Conservation (phyloP, 2,329 filamentous ascomycete species). For the Xylariomycetidae sp. region DNA sequence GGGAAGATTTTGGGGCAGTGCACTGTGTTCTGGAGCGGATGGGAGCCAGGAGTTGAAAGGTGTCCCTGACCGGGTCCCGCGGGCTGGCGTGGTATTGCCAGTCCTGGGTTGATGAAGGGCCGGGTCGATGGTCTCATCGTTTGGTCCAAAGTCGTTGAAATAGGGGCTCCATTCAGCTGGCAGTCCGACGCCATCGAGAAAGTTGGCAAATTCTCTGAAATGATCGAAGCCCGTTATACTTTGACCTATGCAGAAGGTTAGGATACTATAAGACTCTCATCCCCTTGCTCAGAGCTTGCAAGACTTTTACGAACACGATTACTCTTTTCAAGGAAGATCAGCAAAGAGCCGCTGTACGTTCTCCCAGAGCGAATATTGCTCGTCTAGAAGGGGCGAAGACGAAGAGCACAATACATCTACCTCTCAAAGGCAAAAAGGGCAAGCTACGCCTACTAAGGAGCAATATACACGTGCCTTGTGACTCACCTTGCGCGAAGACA, state of each 20-base stretch:
- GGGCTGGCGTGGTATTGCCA: not conserved
- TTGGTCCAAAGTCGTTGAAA: not conserved
- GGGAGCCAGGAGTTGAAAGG: slow-evolving; percentile 3
- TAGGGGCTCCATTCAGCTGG: slow-evolving; percentile 1
- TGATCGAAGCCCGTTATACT: not conserved
- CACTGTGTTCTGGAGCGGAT: not conserved
- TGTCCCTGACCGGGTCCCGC: not conserved
- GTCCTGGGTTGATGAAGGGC: slow-evolving; percentile 1
- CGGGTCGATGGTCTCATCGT: not conserved
- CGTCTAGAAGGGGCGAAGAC: too few relatives aligned
- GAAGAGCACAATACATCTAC: too few relatives aligned
- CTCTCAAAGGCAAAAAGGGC: too few relatives aligned
- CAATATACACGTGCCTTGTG: too few relatives aligned
- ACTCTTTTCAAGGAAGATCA: too few relatives aligned
- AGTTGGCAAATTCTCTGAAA: slow-evolving; percentile 1
- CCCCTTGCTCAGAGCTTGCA: too few relatives aligned
- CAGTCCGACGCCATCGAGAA: slow-evolving; percentile 1
- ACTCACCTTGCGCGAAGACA: not conserved
- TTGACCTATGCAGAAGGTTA: too few relatives aligned
- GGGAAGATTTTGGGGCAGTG: not conserved
- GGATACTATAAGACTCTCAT: too few relatives aligned
- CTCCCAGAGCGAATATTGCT: too few relatives aligned
- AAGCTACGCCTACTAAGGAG: too few relatives aligned
- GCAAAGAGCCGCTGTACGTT: too few relatives aligned
- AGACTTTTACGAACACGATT: too few relatives aligned